phyloP scores from a whole-genome alignment of 139 green algal genomes.

The Micractinium sp. region DNA sequence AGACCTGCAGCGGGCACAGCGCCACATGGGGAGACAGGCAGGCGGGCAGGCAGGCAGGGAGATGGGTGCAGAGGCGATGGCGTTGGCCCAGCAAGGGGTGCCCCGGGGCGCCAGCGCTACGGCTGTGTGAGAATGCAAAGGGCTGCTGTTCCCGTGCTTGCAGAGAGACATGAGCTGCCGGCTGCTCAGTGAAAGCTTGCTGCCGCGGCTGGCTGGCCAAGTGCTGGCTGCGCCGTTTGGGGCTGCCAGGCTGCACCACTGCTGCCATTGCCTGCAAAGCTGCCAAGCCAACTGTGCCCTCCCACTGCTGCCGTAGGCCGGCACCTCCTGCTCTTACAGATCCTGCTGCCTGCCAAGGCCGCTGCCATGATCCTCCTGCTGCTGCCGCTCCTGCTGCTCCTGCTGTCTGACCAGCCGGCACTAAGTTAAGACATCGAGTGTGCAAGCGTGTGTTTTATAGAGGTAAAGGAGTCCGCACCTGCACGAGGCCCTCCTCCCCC shows the following conservation, averaged over 20 bases:
- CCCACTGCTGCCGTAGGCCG: too few species aligned
- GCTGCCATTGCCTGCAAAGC: too few species aligned
- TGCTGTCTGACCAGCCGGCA: not conserved
- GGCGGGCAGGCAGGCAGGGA: not conserved
- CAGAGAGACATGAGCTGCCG: not conserved
- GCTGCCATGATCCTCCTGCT: too few species aligned
- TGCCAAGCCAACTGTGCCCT: too few species aligned
- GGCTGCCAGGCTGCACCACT: too few species aligned
- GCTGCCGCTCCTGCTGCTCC: too few species aligned
- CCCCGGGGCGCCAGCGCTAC: not conserved
- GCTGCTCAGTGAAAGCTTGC: too few species aligned
- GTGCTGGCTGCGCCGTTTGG: too few species aligned
- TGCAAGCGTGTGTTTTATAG: not conserved
- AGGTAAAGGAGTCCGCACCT: conserved; percentile 9
- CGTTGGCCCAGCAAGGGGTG: not conserved
- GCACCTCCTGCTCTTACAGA: too few species aligned
- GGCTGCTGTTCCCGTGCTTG: not conserved
- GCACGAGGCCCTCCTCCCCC: conserved; percentile 36
- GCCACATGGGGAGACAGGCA: not conserved
- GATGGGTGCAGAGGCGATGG: not conserved
- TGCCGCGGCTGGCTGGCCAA: too few species aligned
- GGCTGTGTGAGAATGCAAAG: not conserved
- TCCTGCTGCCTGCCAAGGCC: too few species aligned
- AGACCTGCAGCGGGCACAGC: conserved; percentile 1
- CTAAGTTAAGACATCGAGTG: not conserved